Percentiles rank a stretch among this genome's conserved stretches.
phyloP scores from a whole-genome alignment of 176 grass and related monocot genomes.

The Rhynchospora tenuis region DNA sequence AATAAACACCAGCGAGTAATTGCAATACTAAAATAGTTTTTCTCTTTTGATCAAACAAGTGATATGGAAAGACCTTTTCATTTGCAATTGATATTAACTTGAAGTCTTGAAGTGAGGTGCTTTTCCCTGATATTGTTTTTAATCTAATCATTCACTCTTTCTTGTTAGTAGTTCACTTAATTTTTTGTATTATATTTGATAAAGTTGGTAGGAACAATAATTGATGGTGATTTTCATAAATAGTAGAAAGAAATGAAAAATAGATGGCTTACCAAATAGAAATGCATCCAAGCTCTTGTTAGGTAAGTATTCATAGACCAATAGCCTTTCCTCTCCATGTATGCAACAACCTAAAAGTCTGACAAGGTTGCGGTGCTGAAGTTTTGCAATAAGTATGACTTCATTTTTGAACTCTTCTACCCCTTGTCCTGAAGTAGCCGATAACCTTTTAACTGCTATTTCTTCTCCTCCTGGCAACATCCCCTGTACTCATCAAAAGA shows the following conservation, averaged over 20 bases:
- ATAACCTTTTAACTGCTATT: constrained; percentile 40
- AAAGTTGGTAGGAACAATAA: background rate
- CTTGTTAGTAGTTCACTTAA: background rate
- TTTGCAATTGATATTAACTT: background rate
- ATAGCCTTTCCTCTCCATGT: constrained; percentile 25
- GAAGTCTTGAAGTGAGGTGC: background rate
- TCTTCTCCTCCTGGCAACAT: constrained; percentile 25
- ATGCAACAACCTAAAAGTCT: constrained; percentile 38
- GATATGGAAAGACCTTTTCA: background rate
- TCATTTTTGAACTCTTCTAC: constrained; percentile 41
- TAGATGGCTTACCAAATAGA: constrained; percentile 27
- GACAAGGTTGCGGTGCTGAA: constrained; percentile 41
- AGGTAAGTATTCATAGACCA: constrained; percentile 40
- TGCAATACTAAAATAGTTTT: background rate
- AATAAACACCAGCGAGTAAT: background rate
- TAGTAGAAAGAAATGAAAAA: background rate
- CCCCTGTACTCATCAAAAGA: constrained; percentile 12
- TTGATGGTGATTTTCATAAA: background rate
- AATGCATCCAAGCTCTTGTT: constrained; percentile 40
- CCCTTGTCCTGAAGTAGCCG: constrained; percentile 33
- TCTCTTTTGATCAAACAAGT: background rate
- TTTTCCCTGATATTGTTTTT: background rate
- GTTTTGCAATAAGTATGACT: constrained; percentile 37
- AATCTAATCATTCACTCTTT: background rate
- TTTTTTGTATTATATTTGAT: background rate